Evolutionary conservation across 1,139 yeast genomes (phyloP), one percentile per base, ranked within the genome.

Genomic region (Debaryomyces subglobosus): DNA sequence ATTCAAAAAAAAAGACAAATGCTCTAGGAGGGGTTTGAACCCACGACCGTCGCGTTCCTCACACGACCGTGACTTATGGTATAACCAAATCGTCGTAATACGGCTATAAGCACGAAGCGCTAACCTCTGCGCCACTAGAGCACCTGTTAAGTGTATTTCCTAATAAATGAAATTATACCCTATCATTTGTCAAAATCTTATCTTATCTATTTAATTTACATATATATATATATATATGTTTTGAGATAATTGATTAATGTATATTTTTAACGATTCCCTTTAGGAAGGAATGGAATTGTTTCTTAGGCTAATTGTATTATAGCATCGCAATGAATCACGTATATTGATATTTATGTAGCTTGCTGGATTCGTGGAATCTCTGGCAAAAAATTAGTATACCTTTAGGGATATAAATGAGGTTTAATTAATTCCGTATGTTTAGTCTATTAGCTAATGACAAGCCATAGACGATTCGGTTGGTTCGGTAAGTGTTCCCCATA

Each of bases 1-100:
- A 42, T 45, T 48, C 51, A 55, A 59, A 67, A 68, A 63, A 69
- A 68, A 70, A 53, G 61, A 64, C 71, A 71, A 69, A 69, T 74
- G 79, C 78, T 74, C 78, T 73, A 72, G 78, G 78, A 72, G 78
- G 78, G 79, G 79, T 71, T 74, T 72, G 79, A 74, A 74, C 79
- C 79, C 78, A 73, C 78, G 79, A 74, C 79, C 78, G 77, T 74
- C 79, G 79, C 79, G 79, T 74, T 72, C 77, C 79, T 74, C 78
- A 74, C 78, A 73, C 78, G 79, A 74, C 78, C 77, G 78, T 73
- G 79, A 74, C 77, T 69, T 71, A 63, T 71, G 77, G 78, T 61
- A 73, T 74, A 72, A 73, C 78, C 73, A 69, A 62, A 64, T 69
- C 64, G 74, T 70, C 74, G 75, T 65, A 71, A 71, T 60, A 69